phyloP scores from a whole-genome alignment of 192 early-diverging fungal species.

The Spizellomyces sp. region DNA sequence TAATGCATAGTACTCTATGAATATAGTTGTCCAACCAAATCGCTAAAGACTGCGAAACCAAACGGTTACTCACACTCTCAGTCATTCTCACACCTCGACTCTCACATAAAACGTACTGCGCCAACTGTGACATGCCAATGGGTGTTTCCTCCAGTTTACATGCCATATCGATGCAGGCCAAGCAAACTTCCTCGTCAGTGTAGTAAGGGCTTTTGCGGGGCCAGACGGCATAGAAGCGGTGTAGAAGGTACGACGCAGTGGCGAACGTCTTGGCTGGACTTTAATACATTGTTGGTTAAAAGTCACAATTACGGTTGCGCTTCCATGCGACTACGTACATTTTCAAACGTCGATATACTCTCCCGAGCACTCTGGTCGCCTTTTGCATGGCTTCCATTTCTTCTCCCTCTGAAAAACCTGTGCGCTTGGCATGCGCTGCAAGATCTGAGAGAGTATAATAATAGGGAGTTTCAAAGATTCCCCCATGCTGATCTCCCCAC shows the following conservation, averaged over 20 bases:
- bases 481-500: constrained; percentile 30
- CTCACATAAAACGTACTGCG: constrained; percentile 24
- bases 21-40: too few relatives aligned
- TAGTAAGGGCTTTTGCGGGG: constrained; percentile 22
- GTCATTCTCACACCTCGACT: constrained; percentile 13
- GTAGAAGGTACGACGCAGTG: constrained; percentile 12
- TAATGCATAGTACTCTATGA: too few relatives aligned
- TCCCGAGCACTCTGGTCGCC: constrained; percentile 6
- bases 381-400: constrained; percentile 10
- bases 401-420: constrained; percentile 11
- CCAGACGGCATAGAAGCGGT: constrained; percentile 31
- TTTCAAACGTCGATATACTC: constrained; percentile 17
- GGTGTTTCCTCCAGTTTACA: constrained; percentile 34
- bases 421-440: not conserved
- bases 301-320: not conserved
- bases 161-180: constrained; percentile 28
- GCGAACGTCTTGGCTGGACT: constrained; percentile 33
- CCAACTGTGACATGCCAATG: constrained; percentile 13
- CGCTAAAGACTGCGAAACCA: not conserved
- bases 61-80: not conserved
- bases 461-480: constrained; percentile 23
- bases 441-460: constrained; percentile 20
- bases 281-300: not conserved
- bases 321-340: constrained; percentile 9
- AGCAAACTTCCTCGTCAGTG: constrained; percentile 25